Percentiles rank a stretch among this genome's conserved stretches.
phyloP scores from a whole-genome alignment of 2,329 filamentous ascomycete genomes.

The Cladosporium phlei region DNA sequence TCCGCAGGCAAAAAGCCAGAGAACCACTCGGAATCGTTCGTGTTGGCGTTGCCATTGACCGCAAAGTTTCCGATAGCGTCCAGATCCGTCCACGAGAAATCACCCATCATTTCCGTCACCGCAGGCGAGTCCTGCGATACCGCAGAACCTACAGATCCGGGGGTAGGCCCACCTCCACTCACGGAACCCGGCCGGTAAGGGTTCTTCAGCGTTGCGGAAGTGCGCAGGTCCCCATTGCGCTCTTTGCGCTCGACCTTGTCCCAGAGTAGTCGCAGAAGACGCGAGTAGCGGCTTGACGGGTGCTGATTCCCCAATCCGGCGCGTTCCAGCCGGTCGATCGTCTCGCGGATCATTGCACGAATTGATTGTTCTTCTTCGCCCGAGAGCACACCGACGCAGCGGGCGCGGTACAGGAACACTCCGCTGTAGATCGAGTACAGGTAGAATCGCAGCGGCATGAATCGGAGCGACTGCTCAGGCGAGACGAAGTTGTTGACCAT shows the following conservation, averaged over 20 bases:
- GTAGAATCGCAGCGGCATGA: constrained; percentile 47
- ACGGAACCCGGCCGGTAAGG: constrained; percentile 39
- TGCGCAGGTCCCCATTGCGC: constrained; percentile 17
- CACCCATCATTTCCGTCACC: constrained; percentile 43
- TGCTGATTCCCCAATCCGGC: constrained; percentile 44
- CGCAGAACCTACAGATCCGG: constrained; percentile 20
- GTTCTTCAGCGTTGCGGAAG: constrained; percentile 26
- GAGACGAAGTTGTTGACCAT: constrained; percentile 49
- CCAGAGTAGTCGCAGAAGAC: constrained; percentile 45
- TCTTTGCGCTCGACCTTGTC: constrained; percentile 40
- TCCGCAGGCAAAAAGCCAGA: constrained; percentile 35
- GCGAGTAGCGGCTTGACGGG: constrained; percentile 44
- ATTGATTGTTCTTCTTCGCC: constrained; percentile 45
- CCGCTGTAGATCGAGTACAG: constrained; percentile 47
- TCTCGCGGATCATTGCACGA: constrained; percentile 44
- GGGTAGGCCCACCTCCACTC: constrained; percentile 32
- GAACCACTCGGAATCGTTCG: constrained; percentile 33
- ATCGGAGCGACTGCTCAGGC: constrained; percentile 43
- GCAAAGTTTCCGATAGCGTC: constrained; percentile 46
- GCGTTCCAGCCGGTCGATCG: constrained; percentile 39
- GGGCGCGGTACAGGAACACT: constrained; percentile 46
- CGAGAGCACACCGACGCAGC: constrained; percentile 45
- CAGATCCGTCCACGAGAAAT: constrained; percentile 48
- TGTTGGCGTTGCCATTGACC: constrained; percentile 34
- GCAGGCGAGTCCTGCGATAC: constrained; percentile 34